Conservation (phyloP, 2,329 filamentous ascomycete species). For the Exophiala spinifera region DNA sequence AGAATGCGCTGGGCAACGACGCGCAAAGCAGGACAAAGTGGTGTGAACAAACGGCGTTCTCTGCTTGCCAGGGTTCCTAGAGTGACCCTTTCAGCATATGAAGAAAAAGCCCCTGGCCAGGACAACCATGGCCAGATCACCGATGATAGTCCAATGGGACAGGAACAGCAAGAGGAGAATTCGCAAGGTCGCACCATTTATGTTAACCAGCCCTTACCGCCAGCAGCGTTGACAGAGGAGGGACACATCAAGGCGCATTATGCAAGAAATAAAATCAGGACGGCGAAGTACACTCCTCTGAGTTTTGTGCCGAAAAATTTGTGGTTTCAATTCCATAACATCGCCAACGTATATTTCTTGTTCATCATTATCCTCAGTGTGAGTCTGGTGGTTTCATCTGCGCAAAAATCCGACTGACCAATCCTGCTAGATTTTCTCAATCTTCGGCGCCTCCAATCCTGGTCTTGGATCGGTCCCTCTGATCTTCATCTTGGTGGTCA, state of each 20-base stretch:
- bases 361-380: slow-evolving; percentile 93
- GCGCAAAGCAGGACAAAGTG: slow-evolving; percentile 72
- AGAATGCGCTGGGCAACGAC: slow-evolving; percentile 96
- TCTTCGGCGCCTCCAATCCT: slow-evolving; percentile 89
- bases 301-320: slow-evolving; percentile 96
- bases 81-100: slow-evolving; percentile 58
- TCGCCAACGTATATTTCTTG: slow-evolving; percentile 97
- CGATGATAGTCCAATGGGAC: slow-evolving; percentile 23
- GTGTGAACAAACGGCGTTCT: slow-evolving; percentile 73
- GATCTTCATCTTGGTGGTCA: slow-evolving; percentile 86
- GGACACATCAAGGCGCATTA: slow-evolving; percentile 69
- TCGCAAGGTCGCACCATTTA: slow-evolving; percentile 62
- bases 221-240: slow-evolving; percentile 72
- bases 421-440: slow-evolving; percentile 75
- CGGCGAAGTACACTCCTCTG: slow-evolving; percentile 92
- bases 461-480: slow-evolving; percentile 85
- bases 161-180: slow-evolving; percentile 32
- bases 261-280: slow-evolving; percentile 93
- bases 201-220: slow-evolving; percentile 81
- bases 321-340: slow-evolving; percentile 97
- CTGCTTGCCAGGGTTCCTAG: slow-evolving; percentile 74
- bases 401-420: slow-evolving; percentile 4
- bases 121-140: slow-evolving; percentile 34
- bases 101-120: slow-evolving; percentile 40
- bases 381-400: slow-evolving; percentile 46